Base-by-base conservation (phyloP, 768 basidiomycete species). In the Mycena alexandri region DNA sequence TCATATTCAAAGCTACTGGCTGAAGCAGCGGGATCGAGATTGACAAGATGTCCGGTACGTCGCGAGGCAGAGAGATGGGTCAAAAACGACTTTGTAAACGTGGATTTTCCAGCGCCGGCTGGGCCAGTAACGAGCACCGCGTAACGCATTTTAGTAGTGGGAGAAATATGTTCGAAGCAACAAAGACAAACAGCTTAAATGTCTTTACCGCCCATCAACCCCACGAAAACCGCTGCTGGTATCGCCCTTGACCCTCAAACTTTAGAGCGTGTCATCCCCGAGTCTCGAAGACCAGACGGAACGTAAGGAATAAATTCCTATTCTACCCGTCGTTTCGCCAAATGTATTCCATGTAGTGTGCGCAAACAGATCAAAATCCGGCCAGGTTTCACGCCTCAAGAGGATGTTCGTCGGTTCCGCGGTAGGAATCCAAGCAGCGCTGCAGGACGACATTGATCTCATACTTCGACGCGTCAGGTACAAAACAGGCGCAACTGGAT, bases 101-200 rank as follows among this genome's bases (percentile, higher is more conserved):
- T 99, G 0, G 95, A 94, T 82, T 99, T 99, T 56, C 98, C 98
- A 16, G 98, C 95, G 55, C 98, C 98, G 2, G 98, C 98, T 53
- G 98, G 98, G n/a, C 98, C 98, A 61, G 92, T 93, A 56, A 95
- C 88, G 51, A 95, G 86, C 33, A 95, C 90, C 9, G 94, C 94
- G 81, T 95, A 95, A 67, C 94, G 91, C 94, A 95, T 95, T 25
- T 22, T 54, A 65, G 36, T 52, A n/a, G 56, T 16, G 42, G 14
- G 21, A 21, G 36, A 46, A 38, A 11, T 10, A 11, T 14, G 38
- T n/a, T 9, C 29, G 36, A 6, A 44, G 34, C 38, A 46, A 61
- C 59, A 67, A 7, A 3, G 19, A 11, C 19, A 52, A 51, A 68
- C 61, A 61, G 3, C 19, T 13, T 9, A 36, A 24, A 66, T 67